Evolutionary conservation across 2,329 filamentous ascomycete genomes (phyloP), one percentile per base, ranked within the genome.

Genomic region (Aspergillus thermomutatus): DNA sequence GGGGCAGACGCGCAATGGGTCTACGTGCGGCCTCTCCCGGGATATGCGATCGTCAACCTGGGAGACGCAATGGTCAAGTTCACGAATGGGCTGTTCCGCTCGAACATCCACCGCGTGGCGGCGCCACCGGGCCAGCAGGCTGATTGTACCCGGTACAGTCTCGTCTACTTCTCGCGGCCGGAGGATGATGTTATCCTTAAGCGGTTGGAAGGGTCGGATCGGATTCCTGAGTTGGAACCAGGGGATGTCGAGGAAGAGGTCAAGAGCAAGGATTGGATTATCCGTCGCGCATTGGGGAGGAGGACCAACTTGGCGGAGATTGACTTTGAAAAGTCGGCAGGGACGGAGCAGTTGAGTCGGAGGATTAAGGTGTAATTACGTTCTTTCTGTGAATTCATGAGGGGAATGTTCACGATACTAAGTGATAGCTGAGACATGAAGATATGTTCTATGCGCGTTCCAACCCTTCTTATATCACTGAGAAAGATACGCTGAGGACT

Each of bases 101-200:
- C 69, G 0, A 76, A 76, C 59, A 72, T 78, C 7, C 82, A 84
- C 66, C 74, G 82, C 2, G 81, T 84, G 23, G 77, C 79, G 9
- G 71, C 72, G 27, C 76, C 82, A 40, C 79, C 80, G 0, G 80
- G 80, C 0, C 63, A 67, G 10, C 82, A 84, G 65, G 73, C 66
- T 4, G 66, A 70, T n/a, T 57, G 54, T 17, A 76, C 73, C 21
- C 70, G 83, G 53, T 81, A 79, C 64, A 83, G 80, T 67, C 60
- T 84, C 21, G 82, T 83, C 9, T 84, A 84, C 63, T 84, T 84
- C 66, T 71, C 75, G 27, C 66, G 82, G 59, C 81, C 81, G 3
- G 79, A 77, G 62, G 77, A 82, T 67, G 71, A 78, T 25, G 76
- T 82, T 17, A 52, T 77, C 23, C 60, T 82, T 63, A 75, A 69